phyloP scores from a whole-genome alignment of 2,329 filamentous ascomycete genomes.

The Chrysoporthe puriensis region DNA sequence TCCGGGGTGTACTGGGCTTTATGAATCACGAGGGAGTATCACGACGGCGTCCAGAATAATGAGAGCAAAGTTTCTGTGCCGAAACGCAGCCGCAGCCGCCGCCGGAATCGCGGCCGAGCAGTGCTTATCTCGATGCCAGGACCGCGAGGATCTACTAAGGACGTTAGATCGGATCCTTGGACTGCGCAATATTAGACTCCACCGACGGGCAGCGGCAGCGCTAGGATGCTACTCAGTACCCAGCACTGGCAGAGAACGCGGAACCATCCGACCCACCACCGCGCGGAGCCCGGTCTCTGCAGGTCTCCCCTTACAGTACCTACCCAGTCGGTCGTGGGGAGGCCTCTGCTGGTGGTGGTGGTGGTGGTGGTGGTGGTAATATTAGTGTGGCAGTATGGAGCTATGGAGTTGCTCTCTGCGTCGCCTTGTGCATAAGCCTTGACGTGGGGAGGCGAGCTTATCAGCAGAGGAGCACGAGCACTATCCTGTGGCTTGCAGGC shows the following conservation, averaged over 20 bases:
- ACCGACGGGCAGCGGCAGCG: conserved; percentile 5
- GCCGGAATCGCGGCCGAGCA: background rate
- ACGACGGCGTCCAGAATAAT: background rate
- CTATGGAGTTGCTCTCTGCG: too few species aligned
- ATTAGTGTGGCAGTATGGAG: too few species aligned
- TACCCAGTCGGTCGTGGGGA: too few species aligned
- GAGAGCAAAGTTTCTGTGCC: background rate
- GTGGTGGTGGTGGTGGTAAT: too few species aligned
- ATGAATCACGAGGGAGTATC: background rate
- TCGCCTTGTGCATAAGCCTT: too few species aligned
- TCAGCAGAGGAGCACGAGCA: too few species aligned
- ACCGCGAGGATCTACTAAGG: background rate
- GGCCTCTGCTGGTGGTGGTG: too few species aligned
- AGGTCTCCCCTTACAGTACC: too few species aligned
- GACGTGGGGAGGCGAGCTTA: too few species aligned
- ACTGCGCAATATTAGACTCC: background rate
- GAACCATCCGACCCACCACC: conserved; percentile 6
- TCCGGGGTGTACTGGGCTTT: background rate
- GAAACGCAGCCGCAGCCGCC: background rate
- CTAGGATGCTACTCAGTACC: background rate
- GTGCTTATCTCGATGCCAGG: background rate
- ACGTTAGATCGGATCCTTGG: background rate
- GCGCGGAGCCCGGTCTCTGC: background rate
- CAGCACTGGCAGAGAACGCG: background rate
- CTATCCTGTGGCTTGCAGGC: too few species aligned